phyloP scores from a whole-genome alignment of 2,329 filamentous ascomycete species.

The Phaeosphaeriaceae sp. region DNA sequence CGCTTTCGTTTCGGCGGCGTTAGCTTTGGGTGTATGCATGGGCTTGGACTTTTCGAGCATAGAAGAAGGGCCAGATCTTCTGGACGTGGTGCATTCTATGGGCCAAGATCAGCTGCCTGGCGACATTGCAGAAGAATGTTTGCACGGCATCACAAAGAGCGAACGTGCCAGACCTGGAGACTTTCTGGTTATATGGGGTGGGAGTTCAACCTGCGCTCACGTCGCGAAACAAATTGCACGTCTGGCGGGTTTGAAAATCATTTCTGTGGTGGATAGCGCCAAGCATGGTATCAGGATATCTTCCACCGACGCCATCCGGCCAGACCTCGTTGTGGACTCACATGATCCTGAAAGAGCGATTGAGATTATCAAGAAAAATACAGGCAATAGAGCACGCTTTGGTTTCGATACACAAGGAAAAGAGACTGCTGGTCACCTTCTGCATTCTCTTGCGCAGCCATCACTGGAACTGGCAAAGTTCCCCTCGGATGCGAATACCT shows the following conservation, averaged over 20 bases:
- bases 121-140: conserved; percentile 70
- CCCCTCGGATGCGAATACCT: conserved; percentile 18
- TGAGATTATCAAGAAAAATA: conserved; percentile 67
- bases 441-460: conserved; percentile 57
- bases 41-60: conserved; percentile 68
- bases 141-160: conserved; percentile 58
- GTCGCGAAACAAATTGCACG: conserved; percentile 72
- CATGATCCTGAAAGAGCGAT: conserved; percentile 71
- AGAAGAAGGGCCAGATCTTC: conserved; percentile 65
- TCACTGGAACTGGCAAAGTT: conserved; percentile 9
- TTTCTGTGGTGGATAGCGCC: conserved; percentile 70
- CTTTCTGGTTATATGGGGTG: conserved; percentile 78
- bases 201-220: conserved; percentile 72
- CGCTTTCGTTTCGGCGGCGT: conserved; percentile 72
- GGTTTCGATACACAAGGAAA: conserved; percentile 72
- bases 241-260: conserved; percentile 68
- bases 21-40: conserved; percentile 73
- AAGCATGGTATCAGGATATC: conserved; percentile 63
- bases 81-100: conserved; percentile 58
- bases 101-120: conserved; percentile 59
- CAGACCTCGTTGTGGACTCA: conserved; percentile 74
- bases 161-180: conserved; percentile 68
- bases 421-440: conserved; percentile 66
- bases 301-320: conserved; percentile 51
- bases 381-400: conserved; percentile 66